Percentiles rank a stretch among this genome's conserved stretches.
Conservation (phyloP, 345 rosid genomes). For the Brassica juncea region DNA sequence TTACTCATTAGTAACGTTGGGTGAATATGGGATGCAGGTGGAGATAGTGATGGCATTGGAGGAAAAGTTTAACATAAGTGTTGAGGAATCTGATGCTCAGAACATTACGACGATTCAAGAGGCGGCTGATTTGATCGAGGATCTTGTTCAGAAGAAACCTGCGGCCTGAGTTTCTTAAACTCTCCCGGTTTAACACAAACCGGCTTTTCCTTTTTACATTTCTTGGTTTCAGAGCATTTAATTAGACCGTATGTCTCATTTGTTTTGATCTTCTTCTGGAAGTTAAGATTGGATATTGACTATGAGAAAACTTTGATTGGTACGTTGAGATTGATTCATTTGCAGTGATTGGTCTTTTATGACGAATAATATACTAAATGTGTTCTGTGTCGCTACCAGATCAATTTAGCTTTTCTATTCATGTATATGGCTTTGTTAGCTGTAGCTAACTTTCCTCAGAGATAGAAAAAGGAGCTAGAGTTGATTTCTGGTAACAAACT, state of each 20-base stretch:
- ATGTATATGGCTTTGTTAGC: constrained; percentile 6
- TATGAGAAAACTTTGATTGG: constrained; percentile 15
- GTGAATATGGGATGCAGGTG: constrained; percentile 50
- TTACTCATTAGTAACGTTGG: not conserved
- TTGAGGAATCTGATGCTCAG: constrained; percentile 75
- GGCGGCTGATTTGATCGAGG: constrained; percentile 80
- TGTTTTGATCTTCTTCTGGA: not conserved
- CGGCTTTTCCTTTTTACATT: not conserved
- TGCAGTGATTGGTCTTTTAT: constrained; percentile 15
- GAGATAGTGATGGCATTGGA: constrained; percentile 91
- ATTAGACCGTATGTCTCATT: constrained; percentile 17
- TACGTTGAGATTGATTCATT: constrained; percentile 32
- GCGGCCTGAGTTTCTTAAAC: constrained; percentile 10
- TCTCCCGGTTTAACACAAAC: not conserved
- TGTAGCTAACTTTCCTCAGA: not conserved
- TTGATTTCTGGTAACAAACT: not conserved
- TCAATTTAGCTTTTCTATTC: not conserved
- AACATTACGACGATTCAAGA: constrained; percentile 79
- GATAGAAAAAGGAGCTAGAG: not conserved
- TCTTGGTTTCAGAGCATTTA: constrained; percentile 16
- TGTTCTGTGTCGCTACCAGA: constrained; percentile 9
- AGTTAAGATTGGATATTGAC: constrained; percentile 20
- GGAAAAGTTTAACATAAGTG: constrained; percentile 72
- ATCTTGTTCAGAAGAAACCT: constrained; percentile 59
- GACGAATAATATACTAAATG: not conserved